These are phyloP conservation scores for Aquilaria yunnanensis DNA, from an alignment of 345 rosid genomes.

Conservation along the genomic window DNA sequence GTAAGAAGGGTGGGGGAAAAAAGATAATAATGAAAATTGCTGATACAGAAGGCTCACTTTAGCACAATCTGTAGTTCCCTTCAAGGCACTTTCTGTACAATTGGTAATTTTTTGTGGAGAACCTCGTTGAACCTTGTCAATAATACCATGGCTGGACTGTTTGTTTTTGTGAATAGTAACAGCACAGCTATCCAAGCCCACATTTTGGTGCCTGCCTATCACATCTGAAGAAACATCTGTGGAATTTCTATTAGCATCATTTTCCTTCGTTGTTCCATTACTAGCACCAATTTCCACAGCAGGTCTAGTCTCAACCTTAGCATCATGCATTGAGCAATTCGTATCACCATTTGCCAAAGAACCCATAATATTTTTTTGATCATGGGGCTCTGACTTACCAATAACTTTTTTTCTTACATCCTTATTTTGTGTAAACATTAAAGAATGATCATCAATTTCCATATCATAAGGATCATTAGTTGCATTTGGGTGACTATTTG, in stretches of 20 bases:
- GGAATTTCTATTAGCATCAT: neutral
- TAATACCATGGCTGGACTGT: slow-evolving; percentile 9
- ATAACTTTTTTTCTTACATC: slow-evolving; percentile 9
- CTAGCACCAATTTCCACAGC: too few species aligned
- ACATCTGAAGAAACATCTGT: slow-evolving; percentile 9
- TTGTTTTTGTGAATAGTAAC: slow-evolving; percentile 1
- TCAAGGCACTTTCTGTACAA: slow-evolving; percentile 9
- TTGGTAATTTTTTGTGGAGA: slow-evolving; percentile 13
- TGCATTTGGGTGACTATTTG: slow-evolving; percentile 12
- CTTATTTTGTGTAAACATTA: slow-evolving; percentile 2
- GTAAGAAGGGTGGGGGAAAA: neutral
- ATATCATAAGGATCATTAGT: slow-evolving; percentile 5
- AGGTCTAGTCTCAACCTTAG: too few species aligned
- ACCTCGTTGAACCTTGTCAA: slow-evolving; percentile 8
- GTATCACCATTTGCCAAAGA: too few species aligned
- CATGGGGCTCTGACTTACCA: too few species aligned
- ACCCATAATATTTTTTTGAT: too few species aligned
- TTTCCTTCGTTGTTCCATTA: slow-evolving; percentile 9
- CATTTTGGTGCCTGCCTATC: slow-evolving; percentile 1
- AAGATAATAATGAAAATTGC: neutral
- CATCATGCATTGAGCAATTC: too few species aligned
- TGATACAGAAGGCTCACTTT: slow-evolving; percentile 10
- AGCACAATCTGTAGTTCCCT: slow-evolving; percentile 7
- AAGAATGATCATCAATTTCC: slow-evolving; percentile 16
- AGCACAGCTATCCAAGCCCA: slow-evolving; percentile 18